Base-by-base conservation (phyloP, 352 stramenopile genomes). In the Plasmopara halstedii region DNA sequence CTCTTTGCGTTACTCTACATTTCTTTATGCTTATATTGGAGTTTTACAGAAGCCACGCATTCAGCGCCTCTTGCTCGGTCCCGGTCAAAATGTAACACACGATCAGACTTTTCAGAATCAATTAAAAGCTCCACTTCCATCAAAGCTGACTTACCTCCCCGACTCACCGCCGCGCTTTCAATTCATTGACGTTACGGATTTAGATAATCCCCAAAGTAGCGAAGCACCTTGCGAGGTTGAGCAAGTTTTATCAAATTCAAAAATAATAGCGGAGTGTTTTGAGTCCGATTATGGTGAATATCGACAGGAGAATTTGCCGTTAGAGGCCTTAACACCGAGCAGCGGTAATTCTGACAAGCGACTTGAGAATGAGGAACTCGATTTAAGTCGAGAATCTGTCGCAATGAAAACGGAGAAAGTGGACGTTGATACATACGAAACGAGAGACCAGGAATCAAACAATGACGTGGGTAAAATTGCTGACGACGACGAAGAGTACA, bases 71-170 rank as follows among this genome's bases (percentile, higher is more conserved):
- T 29, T 78, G 19, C 34, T 63, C 3, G 37, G 50, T 11, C 61
- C 64, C 14, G 53, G 60, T 13, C 60, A 68, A 42, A 50, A 39
- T 8, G 29, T 40, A n/a, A 14, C 54, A 20, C 33, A 37, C 18
- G 52, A 66, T 20, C 41, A 21, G 17, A 27, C 25, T 11, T 37
- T 4, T 22, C 44, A 38, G 4, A 25, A 8, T 19, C 38, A 59
- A 34, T 41, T 18, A 6, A 42, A 29, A 7, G 15, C 45, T 10
- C 14, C 14, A 13, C 19, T 56, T 5, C 26, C 47, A 10, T 63
- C 50, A 15, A 76, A 69, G 29, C 70, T 85, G 59, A 73, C 62
- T 1, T 66, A 66, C n/a, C 36, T 85, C 9, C 70, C 73, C 0
- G 60, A 83, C 42, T 85, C 73, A 1, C 73, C 73, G 1, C 70